Evolutionary conservation across 1,284 basidiomycete genomes (phyloP), one percentile per base, ranked within the genome.

Genomic region (Ganoderma boninense): DNA sequence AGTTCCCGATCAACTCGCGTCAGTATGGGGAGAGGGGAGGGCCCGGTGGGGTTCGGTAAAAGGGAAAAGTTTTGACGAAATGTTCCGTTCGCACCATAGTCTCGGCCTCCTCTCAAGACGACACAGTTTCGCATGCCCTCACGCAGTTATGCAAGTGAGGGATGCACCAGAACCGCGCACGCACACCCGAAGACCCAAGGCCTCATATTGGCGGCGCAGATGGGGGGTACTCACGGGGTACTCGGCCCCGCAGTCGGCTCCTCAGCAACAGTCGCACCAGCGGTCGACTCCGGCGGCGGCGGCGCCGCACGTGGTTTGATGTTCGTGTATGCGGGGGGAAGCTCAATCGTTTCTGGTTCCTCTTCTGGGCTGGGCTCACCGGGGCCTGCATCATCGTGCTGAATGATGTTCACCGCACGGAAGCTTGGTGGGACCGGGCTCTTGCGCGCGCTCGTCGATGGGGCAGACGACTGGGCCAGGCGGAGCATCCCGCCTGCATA

Each of bases 341-440:
- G 84, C 81, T 95, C 93, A 52, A 95, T 87, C 62, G 92, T 94
- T 79, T 93, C 92, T 11, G 86, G 76, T 71, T 88, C 86, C 42
- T 82, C 81, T 2, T 79, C 81, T 57, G 79, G 67, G 4, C 62
- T 66, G 35, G 71, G 66, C 23, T 78, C 70, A 56, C 77, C 68
- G 6, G 87, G 87, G 0, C 93, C 93, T 0, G 90, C 93, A 77
- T 95, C 93, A 71, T 95, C 92, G 74, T 95, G 93, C 80, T 94
- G 93, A 65, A 95, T 87, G 74, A 94, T 87, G 77, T 95, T 95
- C 57, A 95, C 89, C 0, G 92, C 86, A 57, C 92, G 84, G 81
- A 94, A 83, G 72, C 81, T 79, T 26, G 82, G 81, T 44, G 82
- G 81, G 68, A 84, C 77, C 44, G 83, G 79, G 4, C 80, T 84